phyloP scores from a whole-genome alignment of 441 rosid genomes.

The Mallotus repandus region DNA sequence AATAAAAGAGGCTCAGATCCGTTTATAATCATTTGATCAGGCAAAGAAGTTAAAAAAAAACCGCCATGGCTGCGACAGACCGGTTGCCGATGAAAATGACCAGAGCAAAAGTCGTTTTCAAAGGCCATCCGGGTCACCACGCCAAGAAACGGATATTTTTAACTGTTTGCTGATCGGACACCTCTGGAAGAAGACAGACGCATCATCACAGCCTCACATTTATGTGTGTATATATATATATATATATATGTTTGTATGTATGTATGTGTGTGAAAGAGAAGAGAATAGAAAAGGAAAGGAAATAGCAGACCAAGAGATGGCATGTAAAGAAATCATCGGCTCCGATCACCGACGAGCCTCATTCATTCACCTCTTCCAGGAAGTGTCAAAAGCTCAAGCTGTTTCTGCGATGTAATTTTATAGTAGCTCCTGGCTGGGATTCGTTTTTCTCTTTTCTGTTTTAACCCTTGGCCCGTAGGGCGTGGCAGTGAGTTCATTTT shows the following conservation, averaged over 20 bases:
- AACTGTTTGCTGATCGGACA: constrained; percentile 4
- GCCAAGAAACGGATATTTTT: constrained; percentile 8
- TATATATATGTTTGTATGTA: too few relatives aligned
- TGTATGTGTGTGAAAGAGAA: background rate
- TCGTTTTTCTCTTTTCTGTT: background rate
- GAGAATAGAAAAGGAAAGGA: too few relatives aligned
- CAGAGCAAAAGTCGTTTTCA: too few relatives aligned
- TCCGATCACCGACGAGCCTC: background rate
- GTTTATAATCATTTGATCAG: background rate
- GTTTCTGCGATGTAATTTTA: background rate
- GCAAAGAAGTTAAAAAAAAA: background rate
- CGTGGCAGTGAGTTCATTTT: too few relatives aligned
- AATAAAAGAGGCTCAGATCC: constrained; percentile 19
- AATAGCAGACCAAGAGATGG: too few relatives aligned
- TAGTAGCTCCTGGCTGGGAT: background rate
- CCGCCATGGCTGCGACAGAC: constrained; percentile 14
- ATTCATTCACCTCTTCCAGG: background rate
- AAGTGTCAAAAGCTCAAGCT: background rate
- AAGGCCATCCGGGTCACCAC: constrained; percentile 14
- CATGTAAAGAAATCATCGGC: too few relatives aligned
- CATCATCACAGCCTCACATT: constrained; percentile 18
- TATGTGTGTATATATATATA: background rate
- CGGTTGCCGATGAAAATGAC: constrained; percentile 12
- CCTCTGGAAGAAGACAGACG: constrained; percentile 9
- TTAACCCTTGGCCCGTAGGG: background rate